Conservation (phyloP, 768 basidiomycete species). For the Podaxis pistillaris region DNA sequence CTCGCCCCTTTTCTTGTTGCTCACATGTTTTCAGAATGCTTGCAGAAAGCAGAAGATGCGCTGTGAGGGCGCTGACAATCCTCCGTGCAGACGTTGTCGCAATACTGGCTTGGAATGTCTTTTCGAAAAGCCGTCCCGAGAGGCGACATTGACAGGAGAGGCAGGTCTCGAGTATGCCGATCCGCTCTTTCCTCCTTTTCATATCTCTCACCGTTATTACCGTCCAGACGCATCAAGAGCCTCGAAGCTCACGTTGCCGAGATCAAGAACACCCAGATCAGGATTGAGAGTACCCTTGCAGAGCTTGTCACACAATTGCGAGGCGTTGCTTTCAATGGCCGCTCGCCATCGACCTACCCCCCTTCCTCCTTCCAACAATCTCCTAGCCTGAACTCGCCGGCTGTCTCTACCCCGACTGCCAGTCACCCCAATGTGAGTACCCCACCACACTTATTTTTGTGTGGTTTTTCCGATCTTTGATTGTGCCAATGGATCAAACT, state of each 20-base stretch:
- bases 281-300: conserved; percentile 76
- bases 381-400: conserved; percentile 62
- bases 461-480: conserved; percentile 19
- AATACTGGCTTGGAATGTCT: conserved; percentile 89
- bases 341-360: conserved; percentile 65
- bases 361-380: conserved; percentile 60
- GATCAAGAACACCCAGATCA: conserved; percentile 67
- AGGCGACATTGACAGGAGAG: conserved; percentile 84
- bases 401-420: conserved; percentile 48
- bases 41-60: conserved; percentile 98
- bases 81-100: conserved; percentile 92
- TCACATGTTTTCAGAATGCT: conserved; percentile 63
- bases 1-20: conserved; percentile 13
- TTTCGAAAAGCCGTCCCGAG: conserved; percentile 90
- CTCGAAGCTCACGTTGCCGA: conserved; percentile 86
- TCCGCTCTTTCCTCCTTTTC: conserved; percentile 17
- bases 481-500: conserved; percentile 23
- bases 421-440: conserved; percentile 39
- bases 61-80: conserved; percentile 94
- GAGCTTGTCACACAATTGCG: conserved; percentile 82
- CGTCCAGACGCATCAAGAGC: conserved; percentile 79
- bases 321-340: conserved; percentile 44
- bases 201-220: conserved; percentile 18
- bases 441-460: conserved; percentile 36
- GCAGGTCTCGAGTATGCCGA: conserved; percentile 79